phyloP scores from a whole-genome alignment of 805 yeast genomes.

The Yamadazyma paraphyllophila region DNA sequence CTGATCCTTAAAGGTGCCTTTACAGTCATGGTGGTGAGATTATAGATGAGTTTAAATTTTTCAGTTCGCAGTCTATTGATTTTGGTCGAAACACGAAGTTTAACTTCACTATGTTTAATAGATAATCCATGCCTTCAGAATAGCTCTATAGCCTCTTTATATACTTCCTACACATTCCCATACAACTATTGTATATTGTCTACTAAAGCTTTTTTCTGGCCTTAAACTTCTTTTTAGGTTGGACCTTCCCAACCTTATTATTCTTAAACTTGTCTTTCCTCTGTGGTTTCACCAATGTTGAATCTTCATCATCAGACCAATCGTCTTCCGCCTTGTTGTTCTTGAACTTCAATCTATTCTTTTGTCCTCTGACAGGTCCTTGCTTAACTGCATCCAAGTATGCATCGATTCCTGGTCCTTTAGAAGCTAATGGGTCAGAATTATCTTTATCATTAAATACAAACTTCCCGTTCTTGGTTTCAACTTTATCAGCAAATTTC shows the following conservation, averaged over 20 bases:
- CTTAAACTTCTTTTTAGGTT: slow-evolving; percentile 50
- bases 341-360: slow-evolving; percentile 85
- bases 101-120: too few species aligned
- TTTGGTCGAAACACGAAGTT: not conserved
- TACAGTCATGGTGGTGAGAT: slow-evolving; percentile 9
- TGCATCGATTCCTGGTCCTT: slow-evolving; percentile 72
- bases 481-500: slow-evolving; percentile 38
- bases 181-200: not conserved
- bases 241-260: slow-evolving; percentile 32
- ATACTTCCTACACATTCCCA: not conserved
- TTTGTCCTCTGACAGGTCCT: slow-evolving; percentile 93
- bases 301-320: slow-evolving; percentile 49
- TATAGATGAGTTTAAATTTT: slow-evolving; percentile 6
- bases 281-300: slow-evolving; percentile 17
- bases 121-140: too few species aligned
- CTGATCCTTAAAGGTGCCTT: slow-evolving; percentile 69
- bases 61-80: not conserved
- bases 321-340: slow-evolving; percentile 46
- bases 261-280: slow-evolving; percentile 19
- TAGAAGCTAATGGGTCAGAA: slow-evolving; percentile 45
- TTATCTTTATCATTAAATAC: slow-evolving; percentile 53
- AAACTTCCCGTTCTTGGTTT: slow-evolving; percentile 64
- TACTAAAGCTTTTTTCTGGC: slow-evolving; percentile 58
- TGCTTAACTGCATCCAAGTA: slow-evolving; percentile 90
- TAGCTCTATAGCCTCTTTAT: too few species aligned